Conservation (phyloP, 2,329 filamentous ascomycete genomes). For the Botryotinia convoluta region DNA sequence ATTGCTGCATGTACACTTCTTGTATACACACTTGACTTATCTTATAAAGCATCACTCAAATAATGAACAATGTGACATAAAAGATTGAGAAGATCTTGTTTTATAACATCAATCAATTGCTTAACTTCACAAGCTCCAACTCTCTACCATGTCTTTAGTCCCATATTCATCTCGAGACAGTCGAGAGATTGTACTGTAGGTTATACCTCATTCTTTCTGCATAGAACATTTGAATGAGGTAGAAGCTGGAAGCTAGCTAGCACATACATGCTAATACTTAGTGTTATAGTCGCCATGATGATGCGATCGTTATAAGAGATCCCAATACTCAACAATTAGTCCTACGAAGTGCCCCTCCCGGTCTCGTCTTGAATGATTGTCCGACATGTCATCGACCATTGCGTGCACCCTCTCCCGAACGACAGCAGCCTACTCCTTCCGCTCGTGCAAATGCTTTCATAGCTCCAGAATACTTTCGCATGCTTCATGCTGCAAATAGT, state of each 20-base stretch:
- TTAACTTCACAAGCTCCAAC: background rate
- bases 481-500: conserved; percentile 64
- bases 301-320: conserved; percentile 90
- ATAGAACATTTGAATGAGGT: no score
- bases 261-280: conserved; percentile 23
- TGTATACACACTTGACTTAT: background rate
- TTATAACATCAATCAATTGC: background rate
- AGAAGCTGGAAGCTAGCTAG: background rate
- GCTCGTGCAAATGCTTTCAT: conserved; percentile 60
- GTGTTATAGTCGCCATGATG: conserved; percentile 73
- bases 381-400: conserved; percentile 49
- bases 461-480: conserved; percentile 90
- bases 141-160: conserved; percentile 61
- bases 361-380: conserved; percentile 66
- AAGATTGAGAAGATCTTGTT: conserved; percentile 11
- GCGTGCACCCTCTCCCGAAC: conserved; percentile 50
- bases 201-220: conserved; percentile 29
- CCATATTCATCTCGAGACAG: conserved; percentile 72
- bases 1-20: background rate
- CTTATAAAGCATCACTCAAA: conserved; percentile 6
- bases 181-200: conserved; percentile 77
- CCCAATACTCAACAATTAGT: conserved; percentile 80
- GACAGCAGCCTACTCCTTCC: conserved; percentile 40
- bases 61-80: conserved; percentile 12
- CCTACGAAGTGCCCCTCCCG: conserved; percentile 61